Percentiles rank a stretch among this genome's conserved stretches.
phyloP scores from a whole-genome alignment of 768 basidiomycete genomes.

The Auricularia heimuer region DNA sequence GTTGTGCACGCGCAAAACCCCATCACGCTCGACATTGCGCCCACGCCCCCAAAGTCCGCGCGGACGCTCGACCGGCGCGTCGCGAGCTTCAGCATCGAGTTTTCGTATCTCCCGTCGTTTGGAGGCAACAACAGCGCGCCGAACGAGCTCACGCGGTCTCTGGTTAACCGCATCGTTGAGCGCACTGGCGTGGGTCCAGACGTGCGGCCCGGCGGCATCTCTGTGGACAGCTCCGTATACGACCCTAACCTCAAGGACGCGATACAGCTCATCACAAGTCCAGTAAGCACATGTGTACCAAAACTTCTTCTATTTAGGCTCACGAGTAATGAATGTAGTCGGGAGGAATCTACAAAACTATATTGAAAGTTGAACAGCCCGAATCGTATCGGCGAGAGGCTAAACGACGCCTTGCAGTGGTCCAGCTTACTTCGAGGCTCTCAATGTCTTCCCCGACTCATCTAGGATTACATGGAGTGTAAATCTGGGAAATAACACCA shows the following conservation, averaged over 20 bases:
- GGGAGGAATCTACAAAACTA: constrained; percentile 21
- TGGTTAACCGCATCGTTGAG: constrained; percentile 17
- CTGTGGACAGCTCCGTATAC: constrained; percentile 20
- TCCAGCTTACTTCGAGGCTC: constrained; percentile 18
- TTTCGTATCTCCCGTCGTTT: constrained; percentile 20
- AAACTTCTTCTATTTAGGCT: background rate
- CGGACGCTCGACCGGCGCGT: constrained; percentile 16
- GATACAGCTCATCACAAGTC: constrained; percentile 15
- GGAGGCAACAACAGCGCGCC: constrained; percentile 20
- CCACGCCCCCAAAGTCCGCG: constrained; percentile 14
- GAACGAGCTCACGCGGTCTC: constrained; percentile 19
- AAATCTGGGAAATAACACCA: constrained; percentile 23
- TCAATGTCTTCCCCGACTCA: constrained; percentile 17
- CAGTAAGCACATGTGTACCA: constrained; percentile 10
- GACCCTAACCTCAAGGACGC: constrained; percentile 13
- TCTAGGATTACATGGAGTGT: constrained; percentile 18
- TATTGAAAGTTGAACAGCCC: constrained; percentile 12
- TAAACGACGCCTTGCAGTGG: constrained; percentile 13
- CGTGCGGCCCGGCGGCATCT: constrained; percentile 22
- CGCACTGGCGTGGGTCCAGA: constrained; percentile 21
- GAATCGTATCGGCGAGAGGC: background rate
- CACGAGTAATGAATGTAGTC: constrained; percentile 7
- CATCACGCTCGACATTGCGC: constrained; percentile 3
- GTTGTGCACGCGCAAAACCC: no score
- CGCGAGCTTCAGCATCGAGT: constrained; percentile 21